Evolutionary conservation across 768 basidiomycete genomes (phyloP).

Genomic region (Hydnum rufescens): DNA sequence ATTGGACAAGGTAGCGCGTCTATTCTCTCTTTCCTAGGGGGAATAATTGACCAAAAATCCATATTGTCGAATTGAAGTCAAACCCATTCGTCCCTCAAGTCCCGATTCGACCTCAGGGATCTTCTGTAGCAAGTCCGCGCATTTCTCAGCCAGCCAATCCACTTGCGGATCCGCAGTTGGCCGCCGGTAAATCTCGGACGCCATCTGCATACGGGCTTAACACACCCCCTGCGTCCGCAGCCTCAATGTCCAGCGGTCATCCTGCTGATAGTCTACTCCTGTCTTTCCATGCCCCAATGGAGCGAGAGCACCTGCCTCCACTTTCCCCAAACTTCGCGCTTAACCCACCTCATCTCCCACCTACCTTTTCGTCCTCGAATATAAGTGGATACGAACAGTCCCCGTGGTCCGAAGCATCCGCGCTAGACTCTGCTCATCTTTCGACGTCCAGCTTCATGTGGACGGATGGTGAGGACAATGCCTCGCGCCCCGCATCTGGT

Average conservation of each 20-base stretch:
- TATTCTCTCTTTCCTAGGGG: neutral
- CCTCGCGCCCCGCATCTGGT: neutral
- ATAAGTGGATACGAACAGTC: neutral
- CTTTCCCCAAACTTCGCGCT: neutral
- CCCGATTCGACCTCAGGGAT: no score
- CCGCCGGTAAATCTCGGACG: no score
- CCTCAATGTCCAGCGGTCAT: neutral
- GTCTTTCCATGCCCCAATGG: neutral
- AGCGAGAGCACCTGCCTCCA: neutral
- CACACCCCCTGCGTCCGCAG: neutral
- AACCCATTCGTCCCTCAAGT: neutral
- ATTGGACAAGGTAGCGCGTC: conserved; percentile 1
- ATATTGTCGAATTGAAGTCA: no score
- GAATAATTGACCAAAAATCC: no score
- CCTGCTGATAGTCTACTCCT: neutral
- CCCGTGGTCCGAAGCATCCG: neutral
- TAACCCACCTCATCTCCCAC: neutral
- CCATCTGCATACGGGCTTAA: neutral
- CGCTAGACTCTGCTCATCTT: no score
- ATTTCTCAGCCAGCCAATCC: no score
- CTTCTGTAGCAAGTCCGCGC: no score
- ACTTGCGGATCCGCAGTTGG: no score
- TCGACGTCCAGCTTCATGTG: neutral
- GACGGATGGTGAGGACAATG: neutral
- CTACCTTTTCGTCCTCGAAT: neutral